Percentiles rank a stretch among this genome's conserved stretches.
Conservation (phyloP, 306 rosid genomes). For the Malus domestica region ASM211411v1 NC_041800.1:29801233-29801732, state of each 20-base stretch:
- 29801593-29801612: not conserved
- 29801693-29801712: conserved; percentile 69
- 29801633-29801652: not conserved
- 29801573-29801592: not conserved
- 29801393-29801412: not conserved
- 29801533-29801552: not conserved
- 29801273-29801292: not conserved
- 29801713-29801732: conserved; percentile 35
- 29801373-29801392: not conserved
- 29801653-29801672: not conserved
- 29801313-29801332: not conserved
- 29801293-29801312: not conserved
- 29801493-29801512: not conserved
- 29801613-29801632: not conserved
- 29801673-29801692: conserved; percentile 6
- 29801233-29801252: not conserved
- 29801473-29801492: not conserved
- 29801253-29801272: not conserved
- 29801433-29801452: not conserved
- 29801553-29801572: not conserved
- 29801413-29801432: not conserved
- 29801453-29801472: not conserved
- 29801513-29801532: not conserved
- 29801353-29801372: not conserved
- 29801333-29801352: not conserved